Evolutionary conservation across 257 asterid genomes (phyloP).

Genomic region (Capsicum chinense): DNA sequence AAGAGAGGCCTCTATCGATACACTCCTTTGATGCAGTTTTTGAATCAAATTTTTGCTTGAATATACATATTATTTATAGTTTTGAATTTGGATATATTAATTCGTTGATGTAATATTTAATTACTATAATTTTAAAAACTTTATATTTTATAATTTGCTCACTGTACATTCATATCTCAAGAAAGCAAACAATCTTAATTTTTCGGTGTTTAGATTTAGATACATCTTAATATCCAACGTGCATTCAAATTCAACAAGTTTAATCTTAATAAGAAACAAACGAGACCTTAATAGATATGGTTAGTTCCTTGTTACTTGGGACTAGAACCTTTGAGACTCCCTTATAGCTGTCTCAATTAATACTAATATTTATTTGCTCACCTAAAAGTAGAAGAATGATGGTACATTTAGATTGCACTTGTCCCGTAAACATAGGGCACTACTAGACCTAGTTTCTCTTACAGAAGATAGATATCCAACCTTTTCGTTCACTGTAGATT

Average conservation of each 20-base stretch:
- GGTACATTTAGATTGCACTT: conserved; percentile 1
- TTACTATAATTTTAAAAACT: too few species aligned
- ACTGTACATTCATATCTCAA: background rate
- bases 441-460: background rate
- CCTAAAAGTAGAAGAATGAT: background rate
- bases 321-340: background rate
- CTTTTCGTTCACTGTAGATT: conserved; percentile 4
- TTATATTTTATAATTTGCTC: background rate
- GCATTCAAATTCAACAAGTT: background rate
- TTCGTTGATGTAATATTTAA: too few species aligned
- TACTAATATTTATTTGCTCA: background rate
- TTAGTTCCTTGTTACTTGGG: background rate
- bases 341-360: background rate
- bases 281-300: background rate
- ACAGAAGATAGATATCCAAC: background rate
- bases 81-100: too few species aligned
- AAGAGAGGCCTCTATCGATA: background rate
- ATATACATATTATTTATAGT: background rate
- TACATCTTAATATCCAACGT: background rate
- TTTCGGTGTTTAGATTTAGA: background rate
- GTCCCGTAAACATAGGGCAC: background rate
- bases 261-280: background rate
- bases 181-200: background rate
- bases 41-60: background rate
- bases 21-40: background rate